These are phyloP conservation scores for Corrigiola litoralis DNA, from an alignment of 179 eudicot genomes.

Conservation along the genomic window DNA sequence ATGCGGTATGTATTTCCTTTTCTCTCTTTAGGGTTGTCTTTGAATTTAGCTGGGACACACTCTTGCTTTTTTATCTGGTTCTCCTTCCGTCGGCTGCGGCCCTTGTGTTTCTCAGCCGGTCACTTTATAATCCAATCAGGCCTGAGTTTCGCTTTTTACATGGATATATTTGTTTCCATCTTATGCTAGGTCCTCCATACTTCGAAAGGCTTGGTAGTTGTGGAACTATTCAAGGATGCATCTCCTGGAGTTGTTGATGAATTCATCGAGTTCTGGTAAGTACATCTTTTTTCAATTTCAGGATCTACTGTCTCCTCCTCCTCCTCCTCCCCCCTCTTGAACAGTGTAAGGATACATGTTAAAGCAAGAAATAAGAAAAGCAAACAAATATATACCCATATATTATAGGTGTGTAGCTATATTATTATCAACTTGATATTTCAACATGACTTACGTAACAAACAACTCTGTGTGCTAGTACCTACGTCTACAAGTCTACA, in stretches of 20 bases:
- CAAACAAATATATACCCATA: too few relatives aligned
- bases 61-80: neutral
- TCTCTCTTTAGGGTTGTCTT: constrained; percentile 3
- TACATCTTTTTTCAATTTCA: constrained; percentile 7
- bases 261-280: constrained; percentile 81
- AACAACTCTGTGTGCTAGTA: too few relatives aligned
- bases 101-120: neutral
- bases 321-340: too few relatives aligned
- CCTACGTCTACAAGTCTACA: too few relatives aligned
- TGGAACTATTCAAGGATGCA: constrained; percentile 82
- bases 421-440: too few relatives aligned
- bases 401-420: too few relatives aligned
- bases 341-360: too few relatives aligned
- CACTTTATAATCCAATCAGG: neutral
- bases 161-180: constrained; percentile 2
- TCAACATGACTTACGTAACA: too few relatives aligned
- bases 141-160: neutral
- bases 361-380: too few relatives aligned
- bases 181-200: constrained; percentile 58
- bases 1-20: constrained; percentile 61
- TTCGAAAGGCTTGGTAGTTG: constrained; percentile 78
- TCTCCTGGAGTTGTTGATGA: constrained; percentile 81
- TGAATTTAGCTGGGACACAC: neutral
- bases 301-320: too few relatives aligned
- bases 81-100: neutral